phyloP scores from a whole-genome alignment of 1,284 basidiomycete species.

The Leccinum fallax region DNA sequence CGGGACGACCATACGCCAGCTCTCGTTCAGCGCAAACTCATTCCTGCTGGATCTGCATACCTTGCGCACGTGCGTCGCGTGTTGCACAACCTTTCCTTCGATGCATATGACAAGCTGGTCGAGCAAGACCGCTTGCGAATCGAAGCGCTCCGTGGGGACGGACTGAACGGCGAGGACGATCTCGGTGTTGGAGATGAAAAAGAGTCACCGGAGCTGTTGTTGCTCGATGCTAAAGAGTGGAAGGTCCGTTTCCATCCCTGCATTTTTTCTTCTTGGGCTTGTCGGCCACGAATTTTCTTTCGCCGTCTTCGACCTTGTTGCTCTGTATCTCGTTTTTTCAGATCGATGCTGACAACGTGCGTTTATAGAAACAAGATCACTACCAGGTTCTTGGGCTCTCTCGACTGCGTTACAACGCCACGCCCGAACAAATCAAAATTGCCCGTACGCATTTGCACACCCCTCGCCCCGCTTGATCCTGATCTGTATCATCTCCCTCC shows the following conservation, averaged over 20 bases:
- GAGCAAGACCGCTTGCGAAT: constrained; percentile 56
- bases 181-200: constrained; percentile 92
- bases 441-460: constrained; percentile 69
- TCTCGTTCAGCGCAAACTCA: constrained; percentile 44
- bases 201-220: constrained; percentile 74
- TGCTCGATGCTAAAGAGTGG: constrained; percentile 96
- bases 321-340: background rate
- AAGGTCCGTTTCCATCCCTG: constrained; percentile 60
- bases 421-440: constrained; percentile 92
- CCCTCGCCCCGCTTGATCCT: constrained; percentile 12
- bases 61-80: constrained; percentile 74
- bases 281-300: background rate
- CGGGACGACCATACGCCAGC: constrained; percentile 17
- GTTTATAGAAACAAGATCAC: constrained; percentile 90
- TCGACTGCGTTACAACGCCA: constrained; percentile 87
- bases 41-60: constrained; percentile 86
- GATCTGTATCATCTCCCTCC: constrained; percentile 6
- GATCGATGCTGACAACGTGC: constrained; percentile 9
- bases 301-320: background rate
- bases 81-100: constrained; percentile 66
- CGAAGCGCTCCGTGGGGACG: constrained; percentile 55
- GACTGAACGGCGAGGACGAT: constrained; percentile 76
- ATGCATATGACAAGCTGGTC: constrained; percentile 71
- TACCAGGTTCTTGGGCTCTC: constrained; percentile 96
- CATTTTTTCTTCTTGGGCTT: background rate